Percentiles rank a stretch among this genome's conserved stretches.
These are phyloP conservation scores for Phlyctochytrium bullatum DNA, from an alignment of 192 early-diverging fungal species.

Conservation along the genomic window DNA sequence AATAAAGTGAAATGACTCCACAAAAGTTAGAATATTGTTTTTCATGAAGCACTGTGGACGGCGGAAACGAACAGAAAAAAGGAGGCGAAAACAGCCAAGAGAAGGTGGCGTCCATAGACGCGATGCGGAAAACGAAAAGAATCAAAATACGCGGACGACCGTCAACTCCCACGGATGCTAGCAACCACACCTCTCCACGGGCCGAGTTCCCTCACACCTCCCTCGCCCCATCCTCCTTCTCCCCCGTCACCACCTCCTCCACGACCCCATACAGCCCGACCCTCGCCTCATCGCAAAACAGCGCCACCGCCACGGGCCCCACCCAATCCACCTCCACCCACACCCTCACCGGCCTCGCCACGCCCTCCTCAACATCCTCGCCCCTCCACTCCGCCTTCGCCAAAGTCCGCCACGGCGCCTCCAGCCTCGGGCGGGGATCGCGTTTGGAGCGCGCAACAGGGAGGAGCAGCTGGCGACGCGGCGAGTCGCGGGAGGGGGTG, in stretches of 20 bases:
- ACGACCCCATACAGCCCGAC: conserved; percentile 18
- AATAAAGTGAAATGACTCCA: too few species aligned
- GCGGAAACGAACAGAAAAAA: too few species aligned
- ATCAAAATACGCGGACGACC: too few species aligned
- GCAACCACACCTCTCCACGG: too few species aligned
- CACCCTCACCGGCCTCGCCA: neutral
- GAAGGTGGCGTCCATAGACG: too few species aligned
- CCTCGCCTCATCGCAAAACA: conserved; percentile 26
- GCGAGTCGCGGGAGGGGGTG: neutral
- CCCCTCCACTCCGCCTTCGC: neutral
- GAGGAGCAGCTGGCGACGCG: neutral
- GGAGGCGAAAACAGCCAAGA: too few species aligned
- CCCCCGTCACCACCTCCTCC: neutral
- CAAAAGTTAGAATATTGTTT: too few species aligned
- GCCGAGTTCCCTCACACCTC: too few species aligned
- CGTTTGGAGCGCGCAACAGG: neutral
- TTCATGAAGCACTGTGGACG: too few species aligned
- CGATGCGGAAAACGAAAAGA: too few species aligned
- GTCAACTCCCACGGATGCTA: too few species aligned
- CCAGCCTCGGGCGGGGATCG: neutral
- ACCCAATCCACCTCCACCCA: conserved; percentile 15
- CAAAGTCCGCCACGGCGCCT: neutral
- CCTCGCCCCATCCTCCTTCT: too few species aligned
- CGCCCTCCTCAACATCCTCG: neutral
- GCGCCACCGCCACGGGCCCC: conserved; percentile 19